Percentiles rank a stretch among this genome's conserved stretches.
These are phyloP conservation scores for Tilletia walkeri DNA, from an alignment of 1,284 basidiomycete species.

Conservation along the genomic window DNA sequence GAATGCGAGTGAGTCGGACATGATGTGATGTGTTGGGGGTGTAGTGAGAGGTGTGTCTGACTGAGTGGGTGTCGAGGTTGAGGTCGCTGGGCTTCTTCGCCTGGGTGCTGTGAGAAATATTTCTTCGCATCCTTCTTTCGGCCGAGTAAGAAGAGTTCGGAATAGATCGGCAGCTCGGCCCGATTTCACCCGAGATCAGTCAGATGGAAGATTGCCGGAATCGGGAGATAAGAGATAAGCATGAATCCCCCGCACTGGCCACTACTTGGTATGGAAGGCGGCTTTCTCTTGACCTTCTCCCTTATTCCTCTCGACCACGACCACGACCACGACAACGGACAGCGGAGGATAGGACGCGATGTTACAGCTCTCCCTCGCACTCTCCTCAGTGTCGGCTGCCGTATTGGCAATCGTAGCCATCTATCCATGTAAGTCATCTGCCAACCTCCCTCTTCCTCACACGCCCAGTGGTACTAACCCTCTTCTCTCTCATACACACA, in stretches of 20 bases:
- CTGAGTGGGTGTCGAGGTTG: too few species aligned
- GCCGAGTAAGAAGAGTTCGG: too few species aligned
- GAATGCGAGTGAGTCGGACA: slow-evolving; percentile 14
- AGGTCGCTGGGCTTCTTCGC: too few species aligned
- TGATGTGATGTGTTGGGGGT: background rate
- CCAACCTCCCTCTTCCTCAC: background rate
- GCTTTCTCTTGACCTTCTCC: background rate
- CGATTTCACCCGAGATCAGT: too few species aligned
- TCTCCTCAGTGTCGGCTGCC: slow-evolving; percentile 27
- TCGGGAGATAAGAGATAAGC: too few species aligned
- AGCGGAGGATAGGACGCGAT: background rate
- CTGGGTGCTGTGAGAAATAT: too few species aligned
- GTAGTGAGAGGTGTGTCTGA: too few species aligned
- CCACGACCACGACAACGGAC: background rate
- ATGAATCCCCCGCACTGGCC: too few species aligned
- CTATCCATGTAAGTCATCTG: background rate
- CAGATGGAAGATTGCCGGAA: too few species aligned
- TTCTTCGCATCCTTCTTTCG: too few species aligned
- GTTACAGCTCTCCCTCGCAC: slow-evolving; percentile 28
- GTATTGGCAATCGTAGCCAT: background rate
- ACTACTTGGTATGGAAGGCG: too few species aligned
- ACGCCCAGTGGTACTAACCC: background rate
- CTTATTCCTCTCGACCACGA: background rate
- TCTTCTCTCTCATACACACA: background rate
- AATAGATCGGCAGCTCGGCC: too few species aligned